Percentiles rank a stretch among this genome's conserved stretches.
Conservation (phyloP, 805 yeast species). For the Middelhovenomyces tepae region DNA sequence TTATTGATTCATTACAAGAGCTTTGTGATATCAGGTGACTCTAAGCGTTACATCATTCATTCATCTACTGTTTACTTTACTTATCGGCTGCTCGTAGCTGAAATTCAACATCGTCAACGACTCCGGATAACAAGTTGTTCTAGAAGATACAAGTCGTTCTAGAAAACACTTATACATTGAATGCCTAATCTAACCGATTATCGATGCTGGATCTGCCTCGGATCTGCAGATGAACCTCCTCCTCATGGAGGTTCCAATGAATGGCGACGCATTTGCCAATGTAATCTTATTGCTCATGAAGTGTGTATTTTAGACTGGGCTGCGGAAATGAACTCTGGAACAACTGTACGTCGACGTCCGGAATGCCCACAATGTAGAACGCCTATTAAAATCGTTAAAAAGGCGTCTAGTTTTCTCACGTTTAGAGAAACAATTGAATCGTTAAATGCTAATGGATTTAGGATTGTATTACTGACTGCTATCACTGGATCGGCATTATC, state of each 20-base stretch:
- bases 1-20: too few relatives aligned
- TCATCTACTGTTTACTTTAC: too few relatives aligned
- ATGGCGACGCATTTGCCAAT: slow-evolving; percentile 39
- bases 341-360: slow-evolving; percentile 8
- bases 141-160: too few relatives aligned
- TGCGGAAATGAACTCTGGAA: slow-evolving; percentile 19
- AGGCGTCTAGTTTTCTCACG: slow-evolving; percentile 12
- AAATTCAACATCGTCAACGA: too few relatives aligned
- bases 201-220: slow-evolving; percentile 32
- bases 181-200: slow-evolving; percentile 17
- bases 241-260: slow-evolving; percentile 26
- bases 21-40: too few relatives aligned
- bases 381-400: slow-evolving; percentile 16
- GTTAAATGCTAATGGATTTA: slow-evolving; percentile 10
- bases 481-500: slow-evolving; percentile 13
- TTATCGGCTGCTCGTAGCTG: too few relatives aligned
- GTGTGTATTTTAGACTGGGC: slow-evolving; percentile 38
- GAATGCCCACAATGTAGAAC: slow-evolving; percentile 28
- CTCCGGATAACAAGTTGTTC: too few relatives aligned
- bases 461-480: slow-evolving; percentile 12
- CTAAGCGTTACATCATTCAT: too few relatives aligned
- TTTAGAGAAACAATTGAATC: slow-evolving; percentile 15
- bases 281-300: slow-evolving; percentile 39
- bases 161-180: too few relatives aligned
- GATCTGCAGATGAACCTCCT: slow-evolving; percentile 27